Base-by-base conservation (phyloP, 139 green algal genomes). In the Chlorella sp. region DNA sequence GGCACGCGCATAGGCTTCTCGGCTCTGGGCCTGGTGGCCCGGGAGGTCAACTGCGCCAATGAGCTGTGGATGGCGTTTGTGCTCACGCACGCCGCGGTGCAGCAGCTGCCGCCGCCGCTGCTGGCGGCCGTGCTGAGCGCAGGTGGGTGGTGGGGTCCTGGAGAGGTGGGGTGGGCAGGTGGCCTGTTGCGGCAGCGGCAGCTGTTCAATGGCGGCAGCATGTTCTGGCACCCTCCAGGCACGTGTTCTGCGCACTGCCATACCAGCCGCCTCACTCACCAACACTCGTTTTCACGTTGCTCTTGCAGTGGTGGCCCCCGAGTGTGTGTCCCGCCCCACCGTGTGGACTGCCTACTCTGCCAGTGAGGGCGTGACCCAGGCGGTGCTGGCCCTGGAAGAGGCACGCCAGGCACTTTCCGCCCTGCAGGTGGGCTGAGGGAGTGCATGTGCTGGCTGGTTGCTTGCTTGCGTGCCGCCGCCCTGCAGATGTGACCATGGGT, bases 61-160 rank as follows among this genome's bases (percentile, higher is more conserved):
- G 94, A 98, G 90, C 90, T 98, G 68, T 98, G 96, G 96, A 90
- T 98, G 87, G 95, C 95, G 25, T 83, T 93, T 64, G 93, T 90
- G 32, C 88, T 98, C 28, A 95, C 90, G 17, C 88, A 96, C 74
- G 81, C 88, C 3, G 87, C 70, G 1, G 39, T 74, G 63, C 78
- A 83, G 62, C 39, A 25, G 39, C 78, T 83, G 63, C 38, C 63
- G 39, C 36, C 60, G n/a, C 63, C 78, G 39, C 78, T 73, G 78
- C 78, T 83, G 39, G 78, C 78, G 20, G 78, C 56, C 0, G 78
- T 74, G 78, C 63, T 74, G n/a, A 55, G 62, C 39, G 63, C 78
- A 73, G 76, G 76, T 80, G 74, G 51, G 51, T 60, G 51, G n/a
- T n/a, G n/a, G n/a, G n/a, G n/a, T n/a, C n/a, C n/a, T n/a, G n/a